Conservation (phyloP, 2,329 filamentous ascomycete species). For the Paraphaeosphaeria sporulosa region DNA sequence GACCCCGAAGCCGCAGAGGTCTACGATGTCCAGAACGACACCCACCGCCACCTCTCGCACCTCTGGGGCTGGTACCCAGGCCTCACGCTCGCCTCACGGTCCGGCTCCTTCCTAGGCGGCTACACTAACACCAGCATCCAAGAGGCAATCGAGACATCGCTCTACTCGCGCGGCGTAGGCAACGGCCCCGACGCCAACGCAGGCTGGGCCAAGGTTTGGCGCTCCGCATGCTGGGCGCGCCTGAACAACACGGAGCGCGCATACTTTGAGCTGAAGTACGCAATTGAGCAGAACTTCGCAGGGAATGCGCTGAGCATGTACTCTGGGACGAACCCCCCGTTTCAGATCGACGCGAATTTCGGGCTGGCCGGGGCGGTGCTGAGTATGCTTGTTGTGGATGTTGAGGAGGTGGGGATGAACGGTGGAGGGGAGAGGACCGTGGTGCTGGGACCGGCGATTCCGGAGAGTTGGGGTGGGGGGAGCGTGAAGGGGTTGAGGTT, state of each 20-base stretch:
- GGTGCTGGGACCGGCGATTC: constrained; percentile 59
- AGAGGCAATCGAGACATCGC: constrained; percentile 55
- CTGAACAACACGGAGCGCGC: constrained; percentile 61
- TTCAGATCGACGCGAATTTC: constrained; percentile 69
- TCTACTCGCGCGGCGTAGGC: constrained; percentile 58
- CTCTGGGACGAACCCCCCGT: constrained; percentile 54
- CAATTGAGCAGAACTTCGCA: constrained; percentile 60
- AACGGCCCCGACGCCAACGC: constrained; percentile 59
- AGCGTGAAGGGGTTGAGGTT: constrained; percentile 55
- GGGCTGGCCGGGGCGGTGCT: constrained; percentile 63
- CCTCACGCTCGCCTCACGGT: constrained; percentile 54
- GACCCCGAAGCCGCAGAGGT: constrained; percentile 50
- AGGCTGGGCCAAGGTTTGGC: constrained; percentile 67
- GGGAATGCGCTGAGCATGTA: constrained; percentile 63
- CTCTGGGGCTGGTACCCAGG: constrained; percentile 66
- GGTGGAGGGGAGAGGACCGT: constrained; percentile 41
- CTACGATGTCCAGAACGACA: constrained; percentile 45
- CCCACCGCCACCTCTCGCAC: constrained; percentile 63
- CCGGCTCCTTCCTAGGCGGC: constrained; percentile 32
- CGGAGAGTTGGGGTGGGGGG: constrained; percentile 53
- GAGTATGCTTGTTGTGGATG: constrained; percentile 61
- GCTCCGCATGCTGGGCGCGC: constrained; percentile 63
- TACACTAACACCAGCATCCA: constrained; percentile 57
- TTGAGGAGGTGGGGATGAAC: constrained; percentile 40
- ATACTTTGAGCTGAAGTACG: constrained; percentile 58